phyloP scores from a whole-genome alignment of 768 basidiomycete species.

The Russula griseocarnosa region DNA sequence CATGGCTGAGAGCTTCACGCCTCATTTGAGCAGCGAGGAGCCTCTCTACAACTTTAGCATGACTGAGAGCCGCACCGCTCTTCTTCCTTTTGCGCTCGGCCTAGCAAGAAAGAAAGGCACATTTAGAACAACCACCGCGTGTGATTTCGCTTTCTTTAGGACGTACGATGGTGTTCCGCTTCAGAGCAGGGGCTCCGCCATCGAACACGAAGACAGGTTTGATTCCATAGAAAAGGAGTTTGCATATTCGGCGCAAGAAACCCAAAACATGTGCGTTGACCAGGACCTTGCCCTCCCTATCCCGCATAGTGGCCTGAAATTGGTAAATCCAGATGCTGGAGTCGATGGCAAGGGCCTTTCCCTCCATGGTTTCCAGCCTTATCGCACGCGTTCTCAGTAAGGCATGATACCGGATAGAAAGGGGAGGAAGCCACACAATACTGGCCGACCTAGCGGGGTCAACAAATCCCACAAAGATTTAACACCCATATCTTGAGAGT shows the following conservation, averaged over 20 bases:
- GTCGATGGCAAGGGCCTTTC: slow-evolving; percentile 95
- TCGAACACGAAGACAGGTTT: slow-evolving; percentile 99
- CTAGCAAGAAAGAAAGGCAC: slow-evolving; percentile 39
- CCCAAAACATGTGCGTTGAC: slow-evolving; percentile 94
- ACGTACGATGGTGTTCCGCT: slow-evolving; percentile 82
- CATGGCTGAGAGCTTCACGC: slow-evolving; percentile 74
- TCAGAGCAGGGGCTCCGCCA: slow-evolving; percentile 89
- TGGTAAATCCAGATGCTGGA: slow-evolving; percentile 99
- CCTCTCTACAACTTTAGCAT: slow-evolving; percentile 84
- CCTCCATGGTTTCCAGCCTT: slow-evolving; percentile 87
- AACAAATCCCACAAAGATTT: slow-evolving; percentile 94
- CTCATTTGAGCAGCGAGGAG: slow-evolving; percentile 92
- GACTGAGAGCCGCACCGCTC: slow-evolving; percentile 80
- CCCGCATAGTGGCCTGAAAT: slow-evolving; percentile 98
- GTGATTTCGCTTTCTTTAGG: not conserved
- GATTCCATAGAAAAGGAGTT: slow-evolving; percentile 94
- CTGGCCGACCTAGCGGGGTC: slow-evolving; percentile 88
- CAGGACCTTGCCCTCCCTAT: slow-evolving; percentile 87
- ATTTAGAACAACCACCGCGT: slow-evolving; percentile 16
- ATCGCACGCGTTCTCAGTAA: not conserved
- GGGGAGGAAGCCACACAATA: slow-evolving; percentile 52
- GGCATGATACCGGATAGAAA: not conserved
- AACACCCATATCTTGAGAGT: slow-evolving; percentile 72
- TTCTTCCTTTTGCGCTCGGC: slow-evolving; percentile 87
- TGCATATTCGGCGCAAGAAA: slow-evolving; percentile 84